Conservation (phyloP, 2,329 filamentous ascomycete genomes). For the Aspergillus ochraceoroseus region DNA sequence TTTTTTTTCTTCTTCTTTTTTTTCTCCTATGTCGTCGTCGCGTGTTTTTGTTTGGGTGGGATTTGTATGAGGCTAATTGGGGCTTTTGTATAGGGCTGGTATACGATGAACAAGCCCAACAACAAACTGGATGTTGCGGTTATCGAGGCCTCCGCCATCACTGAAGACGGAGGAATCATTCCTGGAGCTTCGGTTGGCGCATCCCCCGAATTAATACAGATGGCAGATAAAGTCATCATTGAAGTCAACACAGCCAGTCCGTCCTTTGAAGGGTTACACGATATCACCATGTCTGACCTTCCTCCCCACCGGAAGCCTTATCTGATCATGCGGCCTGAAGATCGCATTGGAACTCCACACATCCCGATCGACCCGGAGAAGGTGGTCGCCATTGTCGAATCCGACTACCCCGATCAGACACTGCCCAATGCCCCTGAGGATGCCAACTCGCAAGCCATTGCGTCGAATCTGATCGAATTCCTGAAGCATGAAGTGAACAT, state of each 20-base stretch:
- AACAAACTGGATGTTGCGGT: constrained; percentile 77
- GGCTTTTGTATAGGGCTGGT: constrained; percentile 56
- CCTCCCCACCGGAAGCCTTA: constrained; percentile 79
- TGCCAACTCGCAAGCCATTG: constrained; percentile 66
- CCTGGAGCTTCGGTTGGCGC: constrained; percentile 82
- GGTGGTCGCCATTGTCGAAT: constrained; percentile 79
- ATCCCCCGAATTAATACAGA: constrained; percentile 78
- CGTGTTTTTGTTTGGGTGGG: too few species aligned
- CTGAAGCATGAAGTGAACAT: constrained; percentile 78
- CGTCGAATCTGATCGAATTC: constrained; percentile 74
- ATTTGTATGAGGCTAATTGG: too few species aligned
- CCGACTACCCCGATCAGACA: constrained; percentile 74
- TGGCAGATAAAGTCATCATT: constrained; percentile 89
- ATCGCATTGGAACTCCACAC: constrained; percentile 75
- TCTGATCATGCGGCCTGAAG: constrained; percentile 76
- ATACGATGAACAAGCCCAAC: constrained; percentile 71
- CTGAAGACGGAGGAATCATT: constrained; percentile 82
- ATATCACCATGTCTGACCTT: constrained; percentile 83
- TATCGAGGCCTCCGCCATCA: constrained; percentile 80
- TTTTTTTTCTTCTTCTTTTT: too few species aligned
- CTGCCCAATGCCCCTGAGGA: constrained; percentile 72
- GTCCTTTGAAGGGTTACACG: constrained; percentile 81
- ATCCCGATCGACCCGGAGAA: constrained; percentile 81
- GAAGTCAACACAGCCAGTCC: constrained; percentile 86
- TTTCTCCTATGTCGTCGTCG: too few species aligned